phyloP scores from a whole-genome alignment of 2,329 filamentous ascomycete species.

The Sarocladium oryzae region DNA sequence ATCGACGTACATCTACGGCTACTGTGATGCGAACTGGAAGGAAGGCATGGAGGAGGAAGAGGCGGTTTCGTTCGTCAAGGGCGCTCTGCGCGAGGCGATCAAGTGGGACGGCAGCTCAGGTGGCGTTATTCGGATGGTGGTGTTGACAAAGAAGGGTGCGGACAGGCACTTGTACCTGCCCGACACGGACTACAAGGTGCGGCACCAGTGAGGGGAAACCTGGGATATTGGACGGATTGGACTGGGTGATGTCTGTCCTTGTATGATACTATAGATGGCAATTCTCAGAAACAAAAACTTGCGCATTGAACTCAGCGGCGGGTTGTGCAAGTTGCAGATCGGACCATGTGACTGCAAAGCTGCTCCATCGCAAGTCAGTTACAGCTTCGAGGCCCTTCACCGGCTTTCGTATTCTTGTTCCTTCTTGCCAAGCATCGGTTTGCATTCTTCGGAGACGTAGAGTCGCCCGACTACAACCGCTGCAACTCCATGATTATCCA shows the following conservation, averaged over 20 bases:
- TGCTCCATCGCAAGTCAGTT: no score
- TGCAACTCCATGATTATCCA: no score
- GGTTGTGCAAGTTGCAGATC: background rate
- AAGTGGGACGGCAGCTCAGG: conserved; percentile 99
- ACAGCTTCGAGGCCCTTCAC: no score
- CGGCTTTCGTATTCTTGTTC: no score
- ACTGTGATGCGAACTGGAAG: conserved; percentile 93
- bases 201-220: conserved; percentile 48
- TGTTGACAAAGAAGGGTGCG: conserved; percentile 82
- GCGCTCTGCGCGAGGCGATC: conserved; percentile 85
- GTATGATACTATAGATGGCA: conserved; percentile 10
- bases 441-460: no score
- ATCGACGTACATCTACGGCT: conserved; percentile 99
- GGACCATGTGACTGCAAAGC: no score
- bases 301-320: background rate
- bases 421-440: no score
- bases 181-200: conserved; percentile 76
- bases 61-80: conserved; percentile 89
- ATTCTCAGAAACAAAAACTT: background rate
- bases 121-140: conserved; percentile 96
- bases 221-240: conserved; percentile 8
- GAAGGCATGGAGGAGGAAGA: conserved; percentile 92
- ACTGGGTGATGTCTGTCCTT: conserved; percentile 11
- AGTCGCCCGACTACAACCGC: no score
- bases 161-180: conserved; percentile 93